A percentile compares a stretch with the other conserved stretches of the same genome.
These are phyloP conservation scores for Pythium oligandrum DNA, from an alignment of 352 stramenopile species.

Conservation along the genomic window DNA sequence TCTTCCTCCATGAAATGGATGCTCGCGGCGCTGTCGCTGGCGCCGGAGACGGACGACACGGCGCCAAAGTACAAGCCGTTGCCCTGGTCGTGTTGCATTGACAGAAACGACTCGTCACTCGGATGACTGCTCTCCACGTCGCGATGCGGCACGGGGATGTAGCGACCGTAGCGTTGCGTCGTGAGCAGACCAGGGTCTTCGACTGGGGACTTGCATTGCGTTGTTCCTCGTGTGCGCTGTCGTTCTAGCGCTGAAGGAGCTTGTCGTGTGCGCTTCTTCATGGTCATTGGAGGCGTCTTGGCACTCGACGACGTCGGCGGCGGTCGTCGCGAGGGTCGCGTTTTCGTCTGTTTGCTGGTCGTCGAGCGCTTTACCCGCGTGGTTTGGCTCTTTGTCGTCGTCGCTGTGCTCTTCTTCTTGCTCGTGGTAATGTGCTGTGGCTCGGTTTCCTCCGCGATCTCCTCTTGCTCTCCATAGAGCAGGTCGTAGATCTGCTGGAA, in stretches of 20 bases:
- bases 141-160: constrained; percentile 13
- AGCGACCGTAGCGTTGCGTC: constrained; percentile 21
- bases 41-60: constrained; percentile 67
- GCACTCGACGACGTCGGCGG: no score
- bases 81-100: no score
- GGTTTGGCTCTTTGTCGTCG: no score
- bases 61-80: constrained; percentile 50
- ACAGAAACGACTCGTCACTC: no score
- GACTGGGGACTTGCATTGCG: neutral
- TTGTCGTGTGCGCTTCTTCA: constrained; percentile 14
- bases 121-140: no score
- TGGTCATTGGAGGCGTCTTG: constrained; percentile 2
- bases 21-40: constrained; percentile 40
- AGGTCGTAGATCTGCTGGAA: constrained; percentile 56
- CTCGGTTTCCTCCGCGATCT: no score
- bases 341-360: no score
- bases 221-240: neutral
- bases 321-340: no score
- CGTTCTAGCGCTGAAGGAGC: no score
- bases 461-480: constrained; percentile 31
- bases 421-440: no score
- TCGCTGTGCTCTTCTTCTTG: no score
- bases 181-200: constrained; percentile 16
- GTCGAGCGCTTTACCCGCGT: no score
- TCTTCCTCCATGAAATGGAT: constrained; percentile 63